Evolutionary conservation across 148 eudicot genomes (phyloP), one percentile per base, ranked within the genome.

Genomic region (Fagopyrum homotropicum): DNA sequence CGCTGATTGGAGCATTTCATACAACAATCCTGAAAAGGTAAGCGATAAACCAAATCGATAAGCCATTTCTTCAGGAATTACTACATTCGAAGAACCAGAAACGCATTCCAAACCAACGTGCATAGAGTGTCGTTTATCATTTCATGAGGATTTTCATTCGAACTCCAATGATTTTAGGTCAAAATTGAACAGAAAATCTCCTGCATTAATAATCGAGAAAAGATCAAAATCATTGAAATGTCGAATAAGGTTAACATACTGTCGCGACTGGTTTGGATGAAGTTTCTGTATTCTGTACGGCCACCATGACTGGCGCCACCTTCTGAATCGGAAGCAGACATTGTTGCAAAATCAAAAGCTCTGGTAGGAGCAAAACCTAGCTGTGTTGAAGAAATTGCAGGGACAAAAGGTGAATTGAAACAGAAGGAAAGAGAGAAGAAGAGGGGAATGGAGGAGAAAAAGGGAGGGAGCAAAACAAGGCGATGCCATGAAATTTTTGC

Each of bases 1-100:
- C 12, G 96, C 77, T 79, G 98, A 83, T 79, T 82, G 82, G 29
- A 93, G 88, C 96, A 93, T 93, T 84, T 93, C 98, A 54, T 74
- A 76, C 80, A 95, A 82, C 64, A 95, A 83, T 70, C 97, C 98
- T 95, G 80, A 52, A 85, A 79, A 72, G 0, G 69, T 17, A 6
- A 57, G 0, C 0, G 35, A 57, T 35, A 19, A 57, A 8, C 10
- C 8, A 57, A 57, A 57, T 57, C 26, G 22, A 57, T 19, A 15
- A 16, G 5, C n/a, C 16, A 52, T 4, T 52, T 17, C 11, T 14
- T 52, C 19, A 52, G 57, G n/a, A 52, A 17, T 19, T 19, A 57
- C 30, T 57, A 3, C 30, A 52, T 14, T 52, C 4, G 3, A 12
- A 52, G 56, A 52, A 52, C 7, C 56, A 52, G 19, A 56, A 6